Percentiles rank a stretch among this genome's conserved stretches.
Conservation (phyloP, 768 basidiomycete genomes). For the Pleurotus citrinopileatus region DNA sequence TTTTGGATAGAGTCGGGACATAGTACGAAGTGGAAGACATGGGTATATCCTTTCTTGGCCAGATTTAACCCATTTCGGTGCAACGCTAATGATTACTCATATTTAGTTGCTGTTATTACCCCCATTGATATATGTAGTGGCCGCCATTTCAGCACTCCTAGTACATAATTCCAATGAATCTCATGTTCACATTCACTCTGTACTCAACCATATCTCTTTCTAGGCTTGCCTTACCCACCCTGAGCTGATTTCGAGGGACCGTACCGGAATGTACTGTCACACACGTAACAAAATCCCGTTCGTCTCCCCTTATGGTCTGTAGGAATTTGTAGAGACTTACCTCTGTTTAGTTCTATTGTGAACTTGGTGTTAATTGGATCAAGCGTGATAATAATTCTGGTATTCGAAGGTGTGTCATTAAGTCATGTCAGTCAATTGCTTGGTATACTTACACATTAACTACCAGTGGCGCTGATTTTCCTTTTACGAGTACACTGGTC, state of each 20-base stretch:
- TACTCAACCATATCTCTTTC: neutral
- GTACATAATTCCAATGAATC: neutral
- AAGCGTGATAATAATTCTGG: neutral
- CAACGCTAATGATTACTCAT: neutral
- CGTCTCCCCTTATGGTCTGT: neutral
- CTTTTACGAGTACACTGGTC: neutral
- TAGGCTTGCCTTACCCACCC: neutral
- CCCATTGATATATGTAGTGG: neutral
- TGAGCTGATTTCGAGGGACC: neutral
- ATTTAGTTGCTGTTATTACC: neutral
- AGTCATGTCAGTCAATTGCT: neutral
- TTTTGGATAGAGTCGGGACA: too few species aligned
- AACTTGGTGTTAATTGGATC: neutral
- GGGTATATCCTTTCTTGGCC: too few species aligned
- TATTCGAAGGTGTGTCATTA: neutral
- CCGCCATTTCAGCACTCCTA: neutral
- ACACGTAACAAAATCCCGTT: neutral
- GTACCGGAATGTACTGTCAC: conserved; percentile 5
- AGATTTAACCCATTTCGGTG: neutral
- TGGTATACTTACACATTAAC: neutral
- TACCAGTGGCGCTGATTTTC: neutral
- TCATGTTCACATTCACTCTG: too few species aligned
- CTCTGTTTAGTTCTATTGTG: neutral
- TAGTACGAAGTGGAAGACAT: too few species aligned
- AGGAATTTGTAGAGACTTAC: neutral